Conservation (phyloP, 257 asterid genomes). For the Datura wrightii region DNA sequence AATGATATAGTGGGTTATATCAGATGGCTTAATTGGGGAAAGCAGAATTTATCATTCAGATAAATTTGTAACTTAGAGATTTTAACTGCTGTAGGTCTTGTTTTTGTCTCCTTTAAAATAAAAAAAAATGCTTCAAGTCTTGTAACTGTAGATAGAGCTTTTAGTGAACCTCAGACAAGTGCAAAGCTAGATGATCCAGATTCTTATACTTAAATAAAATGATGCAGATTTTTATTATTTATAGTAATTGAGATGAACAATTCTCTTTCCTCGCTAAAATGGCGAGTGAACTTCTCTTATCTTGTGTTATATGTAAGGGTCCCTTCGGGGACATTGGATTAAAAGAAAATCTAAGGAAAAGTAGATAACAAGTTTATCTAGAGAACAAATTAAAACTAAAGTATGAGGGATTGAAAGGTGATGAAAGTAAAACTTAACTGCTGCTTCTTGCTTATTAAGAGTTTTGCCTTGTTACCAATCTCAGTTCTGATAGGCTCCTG, state of each 20-base stretch:
- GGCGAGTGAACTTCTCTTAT: background rate
- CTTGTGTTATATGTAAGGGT: background rate
- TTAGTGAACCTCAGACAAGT: background rate
- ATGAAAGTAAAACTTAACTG: conserved; percentile 5
- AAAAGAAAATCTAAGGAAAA: too few relatives aligned
- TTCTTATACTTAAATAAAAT: background rate
- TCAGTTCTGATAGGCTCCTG: background rate
- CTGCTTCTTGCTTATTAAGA: background rate
- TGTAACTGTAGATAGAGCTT: background rate
- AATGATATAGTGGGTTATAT: background rate
- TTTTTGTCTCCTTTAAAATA: background rate
- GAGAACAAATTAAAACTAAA: background rate
- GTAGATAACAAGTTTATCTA: background rate
- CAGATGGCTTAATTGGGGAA: conserved; percentile 3
- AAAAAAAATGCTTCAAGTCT: too few relatives aligned
- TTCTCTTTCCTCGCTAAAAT: background rate
- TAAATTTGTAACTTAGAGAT: conserved; percentile 16
- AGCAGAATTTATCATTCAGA: background rate
- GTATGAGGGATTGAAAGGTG: background rate
- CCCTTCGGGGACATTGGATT: too few relatives aligned
- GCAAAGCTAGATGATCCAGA: background rate
- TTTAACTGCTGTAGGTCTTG: background rate
- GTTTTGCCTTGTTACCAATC: background rate
- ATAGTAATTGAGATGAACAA: background rate
- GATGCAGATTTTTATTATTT: background rate